Evolutionary conservation across 2,329 filamentous ascomycete genomes (phyloP).

Genomic region (Cladophialophora bantiana): DNA sequence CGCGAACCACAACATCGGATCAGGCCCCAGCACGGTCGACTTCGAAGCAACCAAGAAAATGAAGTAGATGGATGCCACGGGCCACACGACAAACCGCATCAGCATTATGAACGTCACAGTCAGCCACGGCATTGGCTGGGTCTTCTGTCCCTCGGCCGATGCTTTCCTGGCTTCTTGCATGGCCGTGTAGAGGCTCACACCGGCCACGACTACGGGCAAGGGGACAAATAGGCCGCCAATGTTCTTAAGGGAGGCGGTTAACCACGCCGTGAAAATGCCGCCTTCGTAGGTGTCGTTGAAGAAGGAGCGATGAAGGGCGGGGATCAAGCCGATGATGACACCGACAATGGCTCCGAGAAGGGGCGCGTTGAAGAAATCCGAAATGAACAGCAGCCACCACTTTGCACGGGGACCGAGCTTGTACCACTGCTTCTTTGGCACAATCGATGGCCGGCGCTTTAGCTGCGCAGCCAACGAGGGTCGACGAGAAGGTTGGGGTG

Average conservation of each 20-base stretch:
- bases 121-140: slow-evolving; percentile 57
- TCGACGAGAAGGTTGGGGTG: background rate
- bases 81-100: slow-evolving; percentile 69
- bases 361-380: slow-evolving; percentile 66
- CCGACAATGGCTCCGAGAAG: slow-evolving; percentile 67
- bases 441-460: slow-evolving; percentile 32
- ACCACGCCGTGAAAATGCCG: slow-evolving; percentile 71
- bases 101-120: slow-evolving; percentile 61
- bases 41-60: slow-evolving; percentile 63
- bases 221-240: slow-evolving; percentile 70
- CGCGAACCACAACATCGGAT: slow-evolving; percentile 71
- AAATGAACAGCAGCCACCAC: slow-evolving; percentile 49
- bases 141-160: slow-evolving; percentile 43
- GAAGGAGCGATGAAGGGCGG: slow-evolving; percentile 66
- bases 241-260: slow-evolving; percentile 67
- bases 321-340: slow-evolving; percentile 65
- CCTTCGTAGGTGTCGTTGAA: slow-evolving; percentile 65
- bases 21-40: slow-evolving; percentile 60
- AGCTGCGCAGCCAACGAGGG: slow-evolving; percentile 8
- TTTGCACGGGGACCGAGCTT: slow-evolving; percentile 49
- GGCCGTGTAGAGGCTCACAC: slow-evolving; percentile 67
- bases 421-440: slow-evolving; percentile 42
- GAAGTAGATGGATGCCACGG: slow-evolving; percentile 60
- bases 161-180: slow-evolving; percentile 55
- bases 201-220: slow-evolving; percentile 70